A percentile compares a stretch with the other conserved stretches of the same genome.
These are phyloP conservation scores for Saccharomyces jurei DNA, from an alignment of 805 yeast species.

Conservation along the genomic window DNA sequence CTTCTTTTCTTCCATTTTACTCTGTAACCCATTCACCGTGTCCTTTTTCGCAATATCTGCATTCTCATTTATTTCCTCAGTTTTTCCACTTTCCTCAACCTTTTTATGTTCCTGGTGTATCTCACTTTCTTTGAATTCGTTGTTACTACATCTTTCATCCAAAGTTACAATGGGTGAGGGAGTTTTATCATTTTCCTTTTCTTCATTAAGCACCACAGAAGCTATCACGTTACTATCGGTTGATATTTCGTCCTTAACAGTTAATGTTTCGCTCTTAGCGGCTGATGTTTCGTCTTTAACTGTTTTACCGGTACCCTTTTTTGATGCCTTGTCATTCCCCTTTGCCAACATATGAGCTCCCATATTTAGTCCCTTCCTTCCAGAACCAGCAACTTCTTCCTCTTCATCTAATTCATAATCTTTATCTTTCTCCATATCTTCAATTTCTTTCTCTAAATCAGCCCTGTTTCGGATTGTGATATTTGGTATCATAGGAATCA, in stretches of 20 bases:
- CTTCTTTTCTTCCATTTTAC: slow-evolving; percentile 3
- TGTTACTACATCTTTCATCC: not conserved
- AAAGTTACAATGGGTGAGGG: not conserved
- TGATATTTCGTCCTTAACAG: not conserved
- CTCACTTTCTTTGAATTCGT: not conserved
- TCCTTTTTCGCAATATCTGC: slow-evolving; percentile 27
- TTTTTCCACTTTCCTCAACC: slow-evolving; percentile 24
- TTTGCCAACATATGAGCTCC: slow-evolving; percentile 28
- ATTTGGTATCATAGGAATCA: slow-evolving; percentile 84
- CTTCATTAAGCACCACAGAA: not conserved
- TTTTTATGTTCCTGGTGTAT: slow-evolving; percentile 24
- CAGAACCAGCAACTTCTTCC: slow-evolving; percentile 30
- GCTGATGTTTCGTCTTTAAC: not conserved
- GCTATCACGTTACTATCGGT: not conserved
- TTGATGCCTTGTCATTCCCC: not conserved
- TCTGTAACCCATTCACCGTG: slow-evolving; percentile 28
- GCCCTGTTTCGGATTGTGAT: slow-evolving; percentile 65
- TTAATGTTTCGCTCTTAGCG: no score
- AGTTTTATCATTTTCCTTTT: not conserved
- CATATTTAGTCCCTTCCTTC: slow-evolving; percentile 30
- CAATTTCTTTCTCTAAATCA: slow-evolving; percentile 63
- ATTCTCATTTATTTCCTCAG: slow-evolving; percentile 13
- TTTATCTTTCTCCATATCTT: slow-evolving; percentile 33
- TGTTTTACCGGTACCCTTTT: not conserved
- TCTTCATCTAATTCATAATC: slow-evolving; percentile 30